Conservation (phyloP, 148 eudicot species). For the Heliosperma pusillum region DNA sequence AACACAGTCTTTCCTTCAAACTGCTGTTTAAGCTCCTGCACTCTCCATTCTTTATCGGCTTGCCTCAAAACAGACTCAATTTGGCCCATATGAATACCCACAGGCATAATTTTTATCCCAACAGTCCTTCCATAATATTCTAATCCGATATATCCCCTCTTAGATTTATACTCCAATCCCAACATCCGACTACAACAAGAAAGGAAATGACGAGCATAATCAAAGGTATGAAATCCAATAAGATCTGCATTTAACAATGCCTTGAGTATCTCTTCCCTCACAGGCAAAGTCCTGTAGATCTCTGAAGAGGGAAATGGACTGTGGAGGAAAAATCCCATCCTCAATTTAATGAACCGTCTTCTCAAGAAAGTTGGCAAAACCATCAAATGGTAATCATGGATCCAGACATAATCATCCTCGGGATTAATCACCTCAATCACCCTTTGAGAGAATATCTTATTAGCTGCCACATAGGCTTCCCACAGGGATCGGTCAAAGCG, state of each 20-base stretch:
- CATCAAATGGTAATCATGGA: constrained; percentile 46
- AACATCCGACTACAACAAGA: constrained; percentile 47
- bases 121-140: constrained; percentile 42
- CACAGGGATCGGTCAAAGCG: constrained; percentile 40
- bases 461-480: constrained; percentile 43
- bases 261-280: constrained; percentile 40
- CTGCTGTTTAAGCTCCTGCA: constrained; percentile 30
- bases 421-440: constrained; percentile 43
- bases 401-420: constrained; percentile 40
- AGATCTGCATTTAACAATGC: constrained; percentile 41
- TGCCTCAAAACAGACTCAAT: constrained; percentile 40
- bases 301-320: constrained; percentile 46
- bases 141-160: constrained; percentile 40
- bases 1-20: constrained; percentile 33
- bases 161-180: constrained; percentile 39
- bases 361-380: constrained; percentile 44
- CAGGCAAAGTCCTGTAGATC: constrained; percentile 39
- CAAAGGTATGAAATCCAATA: constrained; percentile 45
- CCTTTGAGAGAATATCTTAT: constrained; percentile 39
- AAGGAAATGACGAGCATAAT: constrained; percentile 45
- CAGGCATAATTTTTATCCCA: constrained; percentile 43
- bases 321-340: constrained; percentile 40
- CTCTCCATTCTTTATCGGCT: constrained; percentile 32
- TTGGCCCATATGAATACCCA: constrained; percentile 44
- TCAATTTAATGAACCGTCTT: constrained; percentile 34